phyloP scores from a whole-genome alignment of 2,329 filamentous ascomycete species.

The Talaromyces sp. region DNA sequence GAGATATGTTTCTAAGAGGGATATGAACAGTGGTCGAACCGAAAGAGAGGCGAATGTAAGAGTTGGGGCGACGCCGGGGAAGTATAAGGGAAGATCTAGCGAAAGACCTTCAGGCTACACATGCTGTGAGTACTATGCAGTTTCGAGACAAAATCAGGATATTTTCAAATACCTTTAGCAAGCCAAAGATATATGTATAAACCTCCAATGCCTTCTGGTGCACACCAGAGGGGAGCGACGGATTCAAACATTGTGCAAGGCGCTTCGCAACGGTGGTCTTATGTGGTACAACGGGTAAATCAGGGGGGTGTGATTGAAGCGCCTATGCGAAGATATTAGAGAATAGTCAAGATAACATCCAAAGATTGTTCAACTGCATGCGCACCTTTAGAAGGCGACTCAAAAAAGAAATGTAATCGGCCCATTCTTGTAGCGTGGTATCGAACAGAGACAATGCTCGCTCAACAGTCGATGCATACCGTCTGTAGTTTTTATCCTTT shows the following conservation, averaged over 20 bases:
- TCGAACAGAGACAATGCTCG: constrained; percentile 87
- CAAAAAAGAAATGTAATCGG: constrained; percentile 97
- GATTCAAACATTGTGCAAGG: constrained; percentile 91
- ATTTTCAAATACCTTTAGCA: constrained; percentile 63
- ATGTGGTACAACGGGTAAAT: constrained; percentile 70
- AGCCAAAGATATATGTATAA: constrained; percentile 81
- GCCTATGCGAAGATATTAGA: constrained; percentile 53
- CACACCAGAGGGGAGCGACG: constrained; percentile 87
- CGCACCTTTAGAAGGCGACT: constrained; percentile 81
- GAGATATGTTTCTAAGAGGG: constrained; percentile 77
- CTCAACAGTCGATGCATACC: constrained; percentile 86
- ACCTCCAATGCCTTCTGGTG: constrained; percentile 97
- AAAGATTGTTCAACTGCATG: neutral
- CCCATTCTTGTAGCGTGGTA: constrained; percentile 94
- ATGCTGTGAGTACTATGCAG: neutral
- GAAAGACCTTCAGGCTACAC: constrained; percentile 66
- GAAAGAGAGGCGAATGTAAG: constrained; percentile 93
- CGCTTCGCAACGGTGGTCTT: constrained; percentile 83
- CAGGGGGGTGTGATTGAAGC: constrained; percentile 77
- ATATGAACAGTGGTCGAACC: constrained; percentile 79
- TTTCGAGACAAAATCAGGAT: neutral
- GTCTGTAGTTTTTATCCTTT: constrained; percentile 69
- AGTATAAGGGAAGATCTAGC: constrained; percentile 77
- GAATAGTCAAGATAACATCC: neutral
- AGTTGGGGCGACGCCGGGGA: constrained; percentile 83